A percentile compares a stretch with the other conserved stretches of the same genome.
Evolutionary conservation across 805 yeast species (phyloP).

Genomic region (Scheffersomyces coipomensis): DNA sequence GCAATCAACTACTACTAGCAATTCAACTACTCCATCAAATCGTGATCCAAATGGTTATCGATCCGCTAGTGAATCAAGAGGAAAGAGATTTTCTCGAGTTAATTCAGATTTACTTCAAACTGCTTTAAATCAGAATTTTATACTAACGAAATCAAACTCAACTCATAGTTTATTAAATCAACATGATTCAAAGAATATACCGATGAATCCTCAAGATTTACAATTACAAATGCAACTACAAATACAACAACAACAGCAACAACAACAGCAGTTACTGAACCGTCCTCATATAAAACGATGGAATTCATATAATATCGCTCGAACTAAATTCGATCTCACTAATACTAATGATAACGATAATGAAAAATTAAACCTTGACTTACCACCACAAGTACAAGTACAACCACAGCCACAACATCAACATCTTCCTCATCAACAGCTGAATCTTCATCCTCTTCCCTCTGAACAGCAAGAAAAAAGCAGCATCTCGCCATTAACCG

Average conservation of each 20-base stretch:
- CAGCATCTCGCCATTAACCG: slow-evolving; percentile 25
- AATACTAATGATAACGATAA: neutral
- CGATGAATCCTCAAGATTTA: too few species aligned
- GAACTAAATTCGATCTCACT: neutral
- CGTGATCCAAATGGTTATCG: slow-evolving; percentile 1
- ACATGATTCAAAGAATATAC: neutral
- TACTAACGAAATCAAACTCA: slow-evolving; percentile 9
- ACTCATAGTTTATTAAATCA: slow-evolving; percentile 1
- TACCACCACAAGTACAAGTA: too few species aligned
- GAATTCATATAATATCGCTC: slow-evolving; percentile 7
- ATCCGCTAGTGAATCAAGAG: neutral
- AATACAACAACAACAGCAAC: neutral
- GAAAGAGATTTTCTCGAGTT: slow-evolving; percentile 2
- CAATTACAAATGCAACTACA: too few species aligned
- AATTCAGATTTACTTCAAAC: slow-evolving; percentile 10
- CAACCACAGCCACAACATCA: too few species aligned
- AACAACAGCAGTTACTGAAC: neutral
- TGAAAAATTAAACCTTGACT: neutral
- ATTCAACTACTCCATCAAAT: too few species aligned
- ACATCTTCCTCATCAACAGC: too few species aligned
- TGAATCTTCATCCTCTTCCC: too few species aligned
- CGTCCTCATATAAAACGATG: slow-evolving; percentile 11
- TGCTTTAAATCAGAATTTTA: slow-evolving; percentile 10
- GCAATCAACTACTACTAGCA: too few species aligned
- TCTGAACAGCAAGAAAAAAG: neutral